A percentile compares a stretch with the other conserved stretches of the same genome.
Conservation (phyloP, 2,329 filamentous ascomycete genomes). For the Fusarium siculi region DNA sequence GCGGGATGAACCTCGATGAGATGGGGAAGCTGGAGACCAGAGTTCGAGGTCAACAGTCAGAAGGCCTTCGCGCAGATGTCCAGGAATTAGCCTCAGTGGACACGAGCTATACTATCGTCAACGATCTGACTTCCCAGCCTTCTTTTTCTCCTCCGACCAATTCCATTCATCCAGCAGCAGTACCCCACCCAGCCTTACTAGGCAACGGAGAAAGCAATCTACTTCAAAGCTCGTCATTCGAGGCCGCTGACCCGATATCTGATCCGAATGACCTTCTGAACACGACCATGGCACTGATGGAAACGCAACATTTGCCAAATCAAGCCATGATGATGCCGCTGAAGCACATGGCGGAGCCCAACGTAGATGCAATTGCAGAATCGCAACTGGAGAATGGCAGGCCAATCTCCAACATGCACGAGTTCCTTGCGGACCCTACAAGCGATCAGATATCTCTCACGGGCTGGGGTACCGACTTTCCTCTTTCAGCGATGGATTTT, state of each 20-base stretch:
- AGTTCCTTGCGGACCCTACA: not conserved
- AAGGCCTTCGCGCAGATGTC: fast-evolving
- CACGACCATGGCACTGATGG: not conserved
- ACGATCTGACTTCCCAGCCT: not conserved
- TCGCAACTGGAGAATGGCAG: not conserved
- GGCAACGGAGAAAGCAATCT: fast-evolving
- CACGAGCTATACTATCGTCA: not conserved
- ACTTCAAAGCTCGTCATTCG: not conserved
- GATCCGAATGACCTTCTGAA: fast-evolving
- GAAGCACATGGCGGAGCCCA: not conserved
- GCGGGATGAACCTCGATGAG: not conserved
- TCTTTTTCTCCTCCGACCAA: not conserved
- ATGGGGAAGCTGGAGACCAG: not conserved
- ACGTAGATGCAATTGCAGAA: fast-evolving
- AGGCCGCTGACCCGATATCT: not conserved
- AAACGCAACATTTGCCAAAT: not conserved
- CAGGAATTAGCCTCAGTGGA: not conserved
- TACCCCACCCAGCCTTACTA: not conserved
- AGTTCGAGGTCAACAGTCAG: not conserved
- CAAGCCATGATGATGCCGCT: not conserved
- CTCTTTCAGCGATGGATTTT: not conserved
- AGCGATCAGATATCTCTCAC: not conserved
- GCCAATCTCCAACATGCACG: not conserved
- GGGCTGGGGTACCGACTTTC: not conserved
- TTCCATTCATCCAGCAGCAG: not conserved